A percentile compares a stretch with the other conserved stretches of the same genome.
Conservation (phyloP, 1,284 basidiomycete genomes). For the Sanghuangporus sanghuang region DNA sequence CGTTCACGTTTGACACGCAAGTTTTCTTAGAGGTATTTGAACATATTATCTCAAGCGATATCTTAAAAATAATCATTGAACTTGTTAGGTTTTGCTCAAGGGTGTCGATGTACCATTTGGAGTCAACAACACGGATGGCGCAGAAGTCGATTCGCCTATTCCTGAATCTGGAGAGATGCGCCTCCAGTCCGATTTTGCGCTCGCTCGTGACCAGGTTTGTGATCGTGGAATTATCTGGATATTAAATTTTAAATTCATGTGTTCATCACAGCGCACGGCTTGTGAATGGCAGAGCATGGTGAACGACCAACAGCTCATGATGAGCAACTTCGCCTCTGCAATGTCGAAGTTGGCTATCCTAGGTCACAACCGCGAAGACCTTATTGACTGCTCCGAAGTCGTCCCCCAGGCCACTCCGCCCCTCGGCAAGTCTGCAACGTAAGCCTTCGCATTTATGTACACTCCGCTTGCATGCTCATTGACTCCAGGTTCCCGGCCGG, state of each 20-base stretch:
- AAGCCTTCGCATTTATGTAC: not conserved
- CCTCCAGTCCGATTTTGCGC: slow-evolving; percentile 18
- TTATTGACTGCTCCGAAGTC: slow-evolving; percentile 21
- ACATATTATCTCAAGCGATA: too few species aligned
- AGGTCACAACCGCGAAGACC: slow-evolving; percentile 24
- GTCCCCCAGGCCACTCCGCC: slow-evolving; percentile 14
- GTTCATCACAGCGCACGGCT: slow-evolving; percentile 11
- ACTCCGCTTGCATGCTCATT: not conserved
- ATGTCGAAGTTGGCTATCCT: slow-evolving; percentile 30
- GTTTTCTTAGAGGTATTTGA: slow-evolving; percentile 18
- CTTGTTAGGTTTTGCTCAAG: slow-evolving; percentile 17
- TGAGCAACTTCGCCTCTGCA: slow-evolving; percentile 14
- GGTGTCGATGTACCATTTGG: slow-evolving; percentile 17
- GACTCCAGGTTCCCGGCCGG: slow-evolving; percentile 7
- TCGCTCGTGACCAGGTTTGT: slow-evolving; percentile 13
- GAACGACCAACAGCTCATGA: slow-evolving; percentile 18
- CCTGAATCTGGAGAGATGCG: slow-evolving; percentile 16
- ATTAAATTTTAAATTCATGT: not conserved
- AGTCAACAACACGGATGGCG: slow-evolving; percentile 4
- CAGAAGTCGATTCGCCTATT: slow-evolving; percentile 12
- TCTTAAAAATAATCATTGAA: too few species aligned
- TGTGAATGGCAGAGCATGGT: slow-evolving; percentile 23
- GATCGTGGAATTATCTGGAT: not conserved
- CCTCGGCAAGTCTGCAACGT: slow-evolving; percentile 12
- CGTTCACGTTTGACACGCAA: slow-evolving; percentile 22